Evolutionary conservation across 2,329 filamentous ascomycete species (phyloP).

Genomic region (Monosporascus cannonballus): DNA sequence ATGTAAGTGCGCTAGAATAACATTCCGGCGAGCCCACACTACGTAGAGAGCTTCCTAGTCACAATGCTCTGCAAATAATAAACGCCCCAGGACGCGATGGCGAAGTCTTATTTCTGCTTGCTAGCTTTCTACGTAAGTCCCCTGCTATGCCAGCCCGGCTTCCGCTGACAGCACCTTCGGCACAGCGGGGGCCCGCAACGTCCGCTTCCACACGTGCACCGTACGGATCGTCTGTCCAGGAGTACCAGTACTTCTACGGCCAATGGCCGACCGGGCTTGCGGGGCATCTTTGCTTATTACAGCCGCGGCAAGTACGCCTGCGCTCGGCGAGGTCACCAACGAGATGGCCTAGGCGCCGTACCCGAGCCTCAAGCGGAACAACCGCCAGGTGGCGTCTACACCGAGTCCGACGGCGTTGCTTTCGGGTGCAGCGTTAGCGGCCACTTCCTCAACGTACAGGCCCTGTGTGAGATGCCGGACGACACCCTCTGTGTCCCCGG

Average conservation of each 20-base stretch:
- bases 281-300: conserved; percentile 38
- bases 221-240: conserved; percentile 39
- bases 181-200: conserved; percentile 8
- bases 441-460: conserved; percentile 37
- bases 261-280: conserved; percentile 41
- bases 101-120: not conserved
- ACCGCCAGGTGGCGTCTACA: conserved; percentile 18
- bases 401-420: conserved; percentile 30
- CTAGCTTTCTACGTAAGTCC: not conserved
- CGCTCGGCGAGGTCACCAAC: conserved; percentile 41
- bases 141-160: conserved; percentile 1
- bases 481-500: conserved; percentile 41
- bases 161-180: conserved; percentile 9
- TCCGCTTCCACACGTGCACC: conserved; percentile 40
- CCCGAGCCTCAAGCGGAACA: conserved; percentile 33
- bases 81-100: no score
- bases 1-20: no score
- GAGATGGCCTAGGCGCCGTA: conserved; percentile 40
- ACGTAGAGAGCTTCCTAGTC: no score
- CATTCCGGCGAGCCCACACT: no score
- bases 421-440: conserved; percentile 38
- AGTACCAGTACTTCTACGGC: conserved; percentile 42
- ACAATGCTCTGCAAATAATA: no score
- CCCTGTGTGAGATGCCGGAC: conserved; percentile 36
- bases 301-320: conserved; percentile 39